These are phyloP conservation scores for Heliamphora pulchella DNA, from an alignment of 179 eudicot species.

Conservation along the genomic window DNA sequence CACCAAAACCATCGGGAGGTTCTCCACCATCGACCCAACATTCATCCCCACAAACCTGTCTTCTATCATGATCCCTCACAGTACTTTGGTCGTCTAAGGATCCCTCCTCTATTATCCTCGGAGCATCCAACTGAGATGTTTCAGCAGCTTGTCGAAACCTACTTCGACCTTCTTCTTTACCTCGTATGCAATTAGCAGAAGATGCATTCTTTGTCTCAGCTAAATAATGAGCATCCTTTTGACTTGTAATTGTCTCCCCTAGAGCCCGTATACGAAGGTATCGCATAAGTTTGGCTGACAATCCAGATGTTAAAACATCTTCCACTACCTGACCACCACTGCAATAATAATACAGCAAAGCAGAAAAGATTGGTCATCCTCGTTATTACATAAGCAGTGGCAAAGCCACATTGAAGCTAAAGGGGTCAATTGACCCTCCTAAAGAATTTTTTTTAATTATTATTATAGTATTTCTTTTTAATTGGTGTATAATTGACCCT, in stretches of 20 bases:
- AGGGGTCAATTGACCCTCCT: no score
- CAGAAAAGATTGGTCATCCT: not conserved
- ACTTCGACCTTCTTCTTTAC: conserved; percentile 65
- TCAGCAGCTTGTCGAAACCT: conserved; percentile 51
- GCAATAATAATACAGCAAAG: conserved; percentile 25
- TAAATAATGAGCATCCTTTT: conserved; percentile 42
- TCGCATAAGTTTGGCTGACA: conserved; percentile 86
- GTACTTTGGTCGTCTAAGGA: conserved; percentile 34
- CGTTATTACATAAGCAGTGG: not conserved
- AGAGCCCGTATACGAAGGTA: conserved; percentile 68
- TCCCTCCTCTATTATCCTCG: conserved; percentile 45
- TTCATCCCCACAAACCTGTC: conserved; percentile 39
- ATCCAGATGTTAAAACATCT: conserved; percentile 84
- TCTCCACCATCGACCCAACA: conserved; percentile 32
- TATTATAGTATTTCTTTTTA: no score
- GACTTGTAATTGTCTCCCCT: conserved; percentile 55
- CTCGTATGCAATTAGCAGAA: conserved; percentile 30
- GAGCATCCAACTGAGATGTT: conserved; percentile 45
- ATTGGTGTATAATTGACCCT: no score
- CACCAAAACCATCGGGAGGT: conserved; percentile 36
- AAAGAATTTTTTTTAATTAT: no score
- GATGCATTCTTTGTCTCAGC: conserved; percentile 45
- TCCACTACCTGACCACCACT: conserved; percentile 88
- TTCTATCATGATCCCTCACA: conserved; percentile 48
- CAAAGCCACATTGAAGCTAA: no score